These are phyloP conservation scores for Cladophialophora yegresii DNA, from an alignment of 2,329 filamentous ascomycete species.

Conservation along the genomic window DNA sequence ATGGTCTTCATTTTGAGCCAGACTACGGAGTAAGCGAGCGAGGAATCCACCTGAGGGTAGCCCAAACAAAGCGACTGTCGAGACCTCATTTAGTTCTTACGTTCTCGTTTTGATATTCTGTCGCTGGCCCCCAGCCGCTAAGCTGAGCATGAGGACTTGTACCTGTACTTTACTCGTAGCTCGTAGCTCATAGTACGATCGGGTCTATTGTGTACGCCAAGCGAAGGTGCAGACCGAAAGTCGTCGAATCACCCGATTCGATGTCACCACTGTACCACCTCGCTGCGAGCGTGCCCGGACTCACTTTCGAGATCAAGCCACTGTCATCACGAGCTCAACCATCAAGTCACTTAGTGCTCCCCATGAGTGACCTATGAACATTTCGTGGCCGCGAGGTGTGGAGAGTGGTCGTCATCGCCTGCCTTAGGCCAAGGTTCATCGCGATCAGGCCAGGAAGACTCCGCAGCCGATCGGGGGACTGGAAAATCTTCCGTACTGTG, in stretches of 20 bases:
- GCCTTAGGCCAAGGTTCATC: slow-evolving; percentile 1
- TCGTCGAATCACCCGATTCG: background rate
- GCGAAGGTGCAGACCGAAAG: background rate
- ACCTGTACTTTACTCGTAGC: background rate
- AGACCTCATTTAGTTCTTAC: background rate
- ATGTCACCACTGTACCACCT: background rate
- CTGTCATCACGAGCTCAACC: background rate
- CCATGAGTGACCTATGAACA: background rate
- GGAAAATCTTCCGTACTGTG: slow-evolving; percentile 1
- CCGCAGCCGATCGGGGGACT: background rate
- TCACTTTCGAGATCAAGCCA: slow-evolving; percentile 1
- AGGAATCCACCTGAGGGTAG: background rate
- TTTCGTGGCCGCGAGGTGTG: background rate
- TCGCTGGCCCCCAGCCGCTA: background rate
- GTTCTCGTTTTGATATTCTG: background rate
- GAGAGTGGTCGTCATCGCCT: slow-evolving; percentile 8
- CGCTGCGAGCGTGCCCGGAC: too few species aligned
- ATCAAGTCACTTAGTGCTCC: background rate
- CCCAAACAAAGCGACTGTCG: background rate
- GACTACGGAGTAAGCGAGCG: slow-evolving; percentile 2
- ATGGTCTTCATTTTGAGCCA: background rate
- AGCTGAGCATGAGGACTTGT: background rate
- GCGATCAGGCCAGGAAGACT: slow-evolving; percentile 6
- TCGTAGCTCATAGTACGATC: background rate
- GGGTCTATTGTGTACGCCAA: background rate